Percentiles rank a stretch among this genome's conserved stretches.
These are phyloP conservation scores for Vanderwaltozyma yarrowii DNA, from an alignment of 805 yeast genomes.

Conservation along the genomic window DNA sequence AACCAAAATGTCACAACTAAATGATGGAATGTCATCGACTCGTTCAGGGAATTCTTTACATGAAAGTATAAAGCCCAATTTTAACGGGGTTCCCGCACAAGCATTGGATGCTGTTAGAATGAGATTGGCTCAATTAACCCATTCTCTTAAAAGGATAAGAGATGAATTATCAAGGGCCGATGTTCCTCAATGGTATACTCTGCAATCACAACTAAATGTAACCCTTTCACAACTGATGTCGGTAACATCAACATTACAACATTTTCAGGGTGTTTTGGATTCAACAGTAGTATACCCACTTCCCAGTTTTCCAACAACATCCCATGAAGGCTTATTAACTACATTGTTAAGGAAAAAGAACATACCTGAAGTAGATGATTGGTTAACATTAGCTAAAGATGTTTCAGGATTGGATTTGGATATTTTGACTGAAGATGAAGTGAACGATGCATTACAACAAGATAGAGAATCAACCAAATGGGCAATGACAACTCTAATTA, in stretches of 20 bases:
- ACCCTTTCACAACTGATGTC: constrained; percentile 74
- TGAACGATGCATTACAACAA: constrained; percentile 22
- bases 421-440: constrained; percentile 17
- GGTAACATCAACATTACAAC: constrained; percentile 57
- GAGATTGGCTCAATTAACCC: constrained; percentile 49
- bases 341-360: constrained; percentile 81
- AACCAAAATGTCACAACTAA: neutral
- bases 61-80: constrained; percentile 22
- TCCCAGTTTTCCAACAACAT: constrained; percentile 74
- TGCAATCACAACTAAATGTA: constrained; percentile 79
- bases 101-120: constrained; percentile 54
- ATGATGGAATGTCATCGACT: neutral
- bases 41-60: constrained; percentile 6
- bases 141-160: constrained; percentile 47
- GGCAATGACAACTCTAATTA: constrained; percentile 49
- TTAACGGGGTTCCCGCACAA: constrained; percentile 44
- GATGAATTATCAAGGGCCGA: constrained; percentile 40
- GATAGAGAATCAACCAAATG: constrained; percentile 63
- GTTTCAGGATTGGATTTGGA: constrained; percentile 23
- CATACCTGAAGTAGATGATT: constrained; percentile 80
- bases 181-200: constrained; percentile 42
- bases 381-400: constrained; percentile 50
- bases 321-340: constrained; percentile 72
- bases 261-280: constrained; percentile 47
- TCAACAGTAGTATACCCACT: constrained; percentile 75